These are phyloP conservation scores for Sporodiniella umbellata DNA, from an alignment of 371 early-diverging fungal genomes.

Conservation along the genomic window DNA sequence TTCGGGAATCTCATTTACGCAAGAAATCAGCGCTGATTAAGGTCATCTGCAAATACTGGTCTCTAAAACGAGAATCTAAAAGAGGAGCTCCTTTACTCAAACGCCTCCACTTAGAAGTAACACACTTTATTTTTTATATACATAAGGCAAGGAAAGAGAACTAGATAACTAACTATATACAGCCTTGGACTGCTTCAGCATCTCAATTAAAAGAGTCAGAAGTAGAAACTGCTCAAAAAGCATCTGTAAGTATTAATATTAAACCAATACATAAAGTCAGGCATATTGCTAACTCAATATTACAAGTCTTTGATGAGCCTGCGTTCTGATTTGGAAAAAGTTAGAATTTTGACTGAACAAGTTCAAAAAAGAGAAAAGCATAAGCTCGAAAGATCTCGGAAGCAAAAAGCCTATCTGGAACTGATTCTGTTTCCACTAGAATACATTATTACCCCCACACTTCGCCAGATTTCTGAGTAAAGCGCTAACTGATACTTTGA, in stretches of 20 bases:
- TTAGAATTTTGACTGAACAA: slow-evolving; percentile 83
- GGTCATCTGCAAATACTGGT: slow-evolving; percentile 88
- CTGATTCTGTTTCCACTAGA: slow-evolving; percentile 71
- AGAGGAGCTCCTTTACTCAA: slow-evolving; percentile 92
- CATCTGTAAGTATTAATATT: slow-evolving; percentile 32
- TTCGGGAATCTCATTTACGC: slow-evolving; percentile 39
- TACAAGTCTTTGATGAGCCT: slow-evolving; percentile 47
- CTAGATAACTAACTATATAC: no score
- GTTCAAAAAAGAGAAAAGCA: slow-evolving; percentile 86
- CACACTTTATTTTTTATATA: no score
- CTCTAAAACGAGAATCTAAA: slow-evolving; percentile 82
- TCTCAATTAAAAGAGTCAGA: slow-evolving; percentile 80
- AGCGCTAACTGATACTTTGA: not conserved
- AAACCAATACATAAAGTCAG: not conserved
- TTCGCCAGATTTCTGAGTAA: slow-evolving; percentile 69
- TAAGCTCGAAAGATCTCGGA: slow-evolving; percentile 63
- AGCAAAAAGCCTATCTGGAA: slow-evolving; percentile 69
- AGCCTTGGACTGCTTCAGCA: slow-evolving; percentile 94
- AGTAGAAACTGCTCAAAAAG: slow-evolving; percentile 67
- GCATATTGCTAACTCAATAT: not conserved
- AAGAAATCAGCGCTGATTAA: slow-evolving; percentile 58
- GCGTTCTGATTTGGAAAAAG: slow-evolving; percentile 84
- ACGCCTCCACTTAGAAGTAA: slow-evolving; percentile 90
- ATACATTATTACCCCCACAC: slow-evolving; percentile 54
- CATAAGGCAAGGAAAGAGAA: no score